phyloP scores from a whole-genome alignment of 148 eudicot species.

The Beta vulgaris region DNA sequence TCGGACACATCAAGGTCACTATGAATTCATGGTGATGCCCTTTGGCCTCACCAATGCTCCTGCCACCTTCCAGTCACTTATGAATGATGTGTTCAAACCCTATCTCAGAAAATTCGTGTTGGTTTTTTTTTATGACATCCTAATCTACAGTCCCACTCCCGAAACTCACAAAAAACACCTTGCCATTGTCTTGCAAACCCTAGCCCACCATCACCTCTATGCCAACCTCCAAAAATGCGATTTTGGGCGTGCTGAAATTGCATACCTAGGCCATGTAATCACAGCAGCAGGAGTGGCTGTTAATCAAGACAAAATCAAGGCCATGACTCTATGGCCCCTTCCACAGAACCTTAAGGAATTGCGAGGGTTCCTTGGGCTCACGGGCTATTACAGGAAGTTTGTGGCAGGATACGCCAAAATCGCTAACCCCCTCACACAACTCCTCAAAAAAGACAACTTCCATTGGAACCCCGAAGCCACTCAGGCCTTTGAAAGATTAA shows the following conservation, averaged over 20 bases:
- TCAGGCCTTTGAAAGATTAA: not conserved
- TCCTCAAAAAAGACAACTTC: not conserved
- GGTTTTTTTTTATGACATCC: not conserved
- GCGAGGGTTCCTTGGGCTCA: too few species aligned
- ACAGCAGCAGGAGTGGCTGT: too few species aligned
- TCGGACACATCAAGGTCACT: conserved; percentile 3
- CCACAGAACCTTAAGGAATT: too few species aligned
- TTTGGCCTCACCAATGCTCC: conserved; percentile 13
- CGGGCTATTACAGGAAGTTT: too few species aligned
- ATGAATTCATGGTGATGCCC: conserved; percentile 9
- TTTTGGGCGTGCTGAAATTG: too few species aligned
- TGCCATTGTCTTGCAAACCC: too few species aligned
- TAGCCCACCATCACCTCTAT: too few species aligned
- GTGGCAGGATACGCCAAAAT: not conserved
- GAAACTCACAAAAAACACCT: too few species aligned
- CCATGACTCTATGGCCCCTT: too few species aligned
- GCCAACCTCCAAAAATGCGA: too few species aligned
- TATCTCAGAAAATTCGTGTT: conserved; percentile 2
- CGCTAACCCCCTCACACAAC: not conserved
- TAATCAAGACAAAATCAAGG: too few species aligned
- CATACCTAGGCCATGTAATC: too few species aligned
- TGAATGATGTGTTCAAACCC: not conserved
- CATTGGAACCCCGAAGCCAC: not conserved
- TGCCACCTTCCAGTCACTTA: not conserved
- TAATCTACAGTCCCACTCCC: not conserved